These are phyloP conservation scores for Rhodotorula mucilaginosa DNA, from an alignment of 1,284 basidiomycete genomes.

Conservation along the genomic window DNA sequence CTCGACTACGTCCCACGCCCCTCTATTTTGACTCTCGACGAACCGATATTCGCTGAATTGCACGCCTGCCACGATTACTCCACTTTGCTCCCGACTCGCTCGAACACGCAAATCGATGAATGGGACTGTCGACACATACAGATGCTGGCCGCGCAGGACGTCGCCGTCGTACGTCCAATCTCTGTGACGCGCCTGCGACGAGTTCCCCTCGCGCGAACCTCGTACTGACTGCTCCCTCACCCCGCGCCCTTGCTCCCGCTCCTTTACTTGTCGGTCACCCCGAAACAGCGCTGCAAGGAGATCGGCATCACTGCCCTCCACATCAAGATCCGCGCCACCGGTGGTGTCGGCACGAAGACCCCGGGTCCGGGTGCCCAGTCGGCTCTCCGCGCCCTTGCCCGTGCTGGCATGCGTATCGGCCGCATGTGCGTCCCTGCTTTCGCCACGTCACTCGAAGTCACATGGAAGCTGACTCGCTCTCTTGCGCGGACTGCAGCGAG, in stretches of 20 bases:
- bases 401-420: slow-evolving; percentile 97
- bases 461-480: not conserved
- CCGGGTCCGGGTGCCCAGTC: slow-evolving; percentile 98
- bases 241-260: slow-evolving; percentile 52
- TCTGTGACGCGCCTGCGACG: not conserved
- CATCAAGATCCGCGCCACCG: slow-evolving; percentile 96
- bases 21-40: not conserved
- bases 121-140: not conserved
- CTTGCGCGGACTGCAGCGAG: slow-evolving; percentile 25
- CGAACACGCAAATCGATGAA: not conserved
- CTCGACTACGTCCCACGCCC: too few species aligned
- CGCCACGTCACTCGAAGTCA: not conserved
- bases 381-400: slow-evolving; percentile 95
- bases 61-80: not conserved
- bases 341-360: slow-evolving; percentile 98
- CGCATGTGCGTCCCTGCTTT: slow-evolving; percentile 75
- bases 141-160: slow-evolving; percentile 17
- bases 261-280: too few species aligned
- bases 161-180: not conserved
- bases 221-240: not conserved
- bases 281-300: slow-evolving; percentile 81
- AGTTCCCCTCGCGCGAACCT: not conserved
- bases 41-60: not conserved
- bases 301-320: slow-evolving; percentile 97
- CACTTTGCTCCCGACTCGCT: not conserved